Evolutionary conservation across 1,284 basidiomycete species (phyloP).

Genomic region (Puccinia polysora): DNA sequence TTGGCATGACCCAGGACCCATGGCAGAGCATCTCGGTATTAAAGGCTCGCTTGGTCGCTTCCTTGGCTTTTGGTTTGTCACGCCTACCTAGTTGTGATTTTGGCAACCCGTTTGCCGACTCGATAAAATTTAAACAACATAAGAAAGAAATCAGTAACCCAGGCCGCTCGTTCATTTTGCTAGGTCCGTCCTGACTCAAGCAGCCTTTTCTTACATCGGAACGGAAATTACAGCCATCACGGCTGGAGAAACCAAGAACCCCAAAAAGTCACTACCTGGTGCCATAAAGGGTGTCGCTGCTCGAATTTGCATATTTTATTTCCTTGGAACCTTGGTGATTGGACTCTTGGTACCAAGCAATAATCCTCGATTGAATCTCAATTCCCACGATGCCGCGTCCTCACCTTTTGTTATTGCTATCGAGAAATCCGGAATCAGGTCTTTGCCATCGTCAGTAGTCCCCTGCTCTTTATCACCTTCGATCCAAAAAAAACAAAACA

Average conservation of each 20-base stretch:
- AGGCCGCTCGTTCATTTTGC: too few species aligned
- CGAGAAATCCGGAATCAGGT: slow-evolving; percentile 15
- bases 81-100: background rate
- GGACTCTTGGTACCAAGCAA: slow-evolving; percentile 71
- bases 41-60: slow-evolving; percentile 27
- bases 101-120: too few species aligned
- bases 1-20: slow-evolving; percentile 56
- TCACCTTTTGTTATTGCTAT: slow-evolving; percentile 76
- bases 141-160: too few species aligned
- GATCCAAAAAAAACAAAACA: too few species aligned
- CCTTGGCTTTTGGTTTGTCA: slow-evolving; percentile 37
- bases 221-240: slow-evolving; percentile 54
- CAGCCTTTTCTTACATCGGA: slow-evolving; percentile 52
- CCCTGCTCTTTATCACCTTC: background rate
- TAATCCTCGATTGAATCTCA: slow-evolving; percentile 60
- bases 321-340: slow-evolving; percentile 61
- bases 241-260: slow-evolving; percentile 54
- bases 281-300: slow-evolving; percentile 61
- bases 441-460: slow-evolving; percentile 33
- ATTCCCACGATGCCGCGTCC: slow-evolving; percentile 62
- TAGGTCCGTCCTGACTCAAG: slow-evolving; percentile 51
- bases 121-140: too few species aligned
- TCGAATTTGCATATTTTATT: slow-evolving; percentile 59
- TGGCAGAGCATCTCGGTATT: slow-evolving; percentile 51
- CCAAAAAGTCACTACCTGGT: slow-evolving; percentile 50